Conservation (phyloP, 2,329 filamentous ascomycete species). For the Lasiodiplodia sp. region DNA sequence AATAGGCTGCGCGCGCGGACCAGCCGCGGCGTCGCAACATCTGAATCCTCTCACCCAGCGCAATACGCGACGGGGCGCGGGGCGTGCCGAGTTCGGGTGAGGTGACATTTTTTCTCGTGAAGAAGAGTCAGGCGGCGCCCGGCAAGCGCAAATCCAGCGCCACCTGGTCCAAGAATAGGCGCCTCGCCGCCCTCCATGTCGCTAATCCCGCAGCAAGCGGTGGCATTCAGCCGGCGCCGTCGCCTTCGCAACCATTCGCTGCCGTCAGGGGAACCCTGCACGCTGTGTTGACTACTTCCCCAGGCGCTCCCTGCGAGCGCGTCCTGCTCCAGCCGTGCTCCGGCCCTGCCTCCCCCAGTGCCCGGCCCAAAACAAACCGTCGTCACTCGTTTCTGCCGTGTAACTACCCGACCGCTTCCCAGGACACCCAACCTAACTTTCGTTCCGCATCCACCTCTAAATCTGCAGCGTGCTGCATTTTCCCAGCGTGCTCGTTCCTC, state of each 20-base stretch:
- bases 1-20: slow-evolving; percentile 3
- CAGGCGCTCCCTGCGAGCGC: slow-evolving; percentile 6
- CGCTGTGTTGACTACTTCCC: slow-evolving; percentile 19
- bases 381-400: slow-evolving; percentile 26
- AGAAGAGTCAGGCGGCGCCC: slow-evolving; percentile 20
- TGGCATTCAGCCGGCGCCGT: slow-evolving; percentile 22
- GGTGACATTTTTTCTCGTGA: slow-evolving; percentile 25
- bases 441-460: slow-evolving; percentile 17
- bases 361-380: slow-evolving; percentile 20
- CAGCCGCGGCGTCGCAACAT: slow-evolving; percentile 5
- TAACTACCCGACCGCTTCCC: slow-evolving; percentile 23
- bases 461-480: slow-evolving; percentile 7
- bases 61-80: neutral
- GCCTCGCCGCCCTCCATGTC: slow-evolving; percentile 18
- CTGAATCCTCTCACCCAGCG: slow-evolving; percentile 3
- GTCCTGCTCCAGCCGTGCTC: slow-evolving; percentile 2
- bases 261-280: slow-evolving; percentile 23
- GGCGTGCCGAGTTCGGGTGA: slow-evolving; percentile 10
- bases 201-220: slow-evolving; percentile 16
- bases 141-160: slow-evolving; percentile 24
- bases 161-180: slow-evolving; percentile 26
- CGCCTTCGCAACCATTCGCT: slow-evolving; percentile 16
- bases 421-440: slow-evolving; percentile 18
- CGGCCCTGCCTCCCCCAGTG: slow-evolving; percentile 6
- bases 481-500: slow-evolving; percentile 14